Percentiles rank a stretch among this genome's conserved stretches.
Evolutionary conservation across 345 rosid genomes (phyloP).

Genomic region (Kernera saxatilis): DNA sequence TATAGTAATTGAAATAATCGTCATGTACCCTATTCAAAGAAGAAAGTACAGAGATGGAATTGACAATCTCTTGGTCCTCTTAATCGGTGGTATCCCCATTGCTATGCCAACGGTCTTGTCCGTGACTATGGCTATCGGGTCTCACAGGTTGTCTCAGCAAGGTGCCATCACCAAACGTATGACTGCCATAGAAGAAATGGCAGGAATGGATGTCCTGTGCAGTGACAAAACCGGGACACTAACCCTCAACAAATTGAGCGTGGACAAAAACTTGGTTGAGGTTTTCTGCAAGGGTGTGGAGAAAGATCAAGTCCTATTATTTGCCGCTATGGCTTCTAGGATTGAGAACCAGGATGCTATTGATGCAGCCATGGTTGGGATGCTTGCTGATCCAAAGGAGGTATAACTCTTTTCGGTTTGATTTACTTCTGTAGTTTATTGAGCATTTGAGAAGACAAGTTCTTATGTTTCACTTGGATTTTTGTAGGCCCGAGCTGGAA

Average conservation of each 20-base stretch:
- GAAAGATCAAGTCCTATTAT: slow-evolving; percentile 34
- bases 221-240: slow-evolving; percentile 54
- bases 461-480: slow-evolving; percentile 14
- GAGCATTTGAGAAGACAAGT: not conserved
- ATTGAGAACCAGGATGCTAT: slow-evolving; percentile 40
- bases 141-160: slow-evolving; percentile 37
- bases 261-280: slow-evolving; percentile 36
- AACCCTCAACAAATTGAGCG: slow-evolving; percentile 36
- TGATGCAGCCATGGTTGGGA: slow-evolving; percentile 46
- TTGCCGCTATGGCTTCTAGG: slow-evolving; percentile 39
- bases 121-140: slow-evolving; percentile 39
- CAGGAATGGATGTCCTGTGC: slow-evolving; percentile 38
- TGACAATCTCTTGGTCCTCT: slow-evolving; percentile 78
- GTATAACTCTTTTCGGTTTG: slow-evolving; percentile 13
- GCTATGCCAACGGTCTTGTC: slow-evolving; percentile 99
- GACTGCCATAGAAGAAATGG: slow-evolving; percentile 42
- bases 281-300: slow-evolving; percentile 37
- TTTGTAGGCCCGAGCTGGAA: slow-evolving; percentile 49
- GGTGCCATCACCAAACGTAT: slow-evolving; percentile 42
- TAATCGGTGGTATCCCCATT: slow-evolving; percentile 96
- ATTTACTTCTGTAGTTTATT: not conserved
- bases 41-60: slow-evolving; percentile 59
- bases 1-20: slow-evolving; percentile 38
- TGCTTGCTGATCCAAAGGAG: slow-evolving; percentile 46
- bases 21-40: slow-evolving; percentile 47